A percentile compares a stretch with the other conserved stretches of the same genome.
Conservation (phyloP, 305 asterid genomes). For the Solanum aculeatissimum region DNA sequence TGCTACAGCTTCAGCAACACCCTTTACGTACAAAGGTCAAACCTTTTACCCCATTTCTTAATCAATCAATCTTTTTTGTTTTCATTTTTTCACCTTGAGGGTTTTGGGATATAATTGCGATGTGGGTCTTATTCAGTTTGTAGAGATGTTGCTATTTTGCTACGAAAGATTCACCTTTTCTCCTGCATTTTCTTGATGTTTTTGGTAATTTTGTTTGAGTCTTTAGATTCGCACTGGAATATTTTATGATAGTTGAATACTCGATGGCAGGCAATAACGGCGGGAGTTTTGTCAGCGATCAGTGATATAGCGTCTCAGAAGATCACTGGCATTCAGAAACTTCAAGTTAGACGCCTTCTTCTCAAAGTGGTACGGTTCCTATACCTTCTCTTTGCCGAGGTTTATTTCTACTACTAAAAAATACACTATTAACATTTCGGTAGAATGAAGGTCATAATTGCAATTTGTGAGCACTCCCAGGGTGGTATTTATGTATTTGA, state of each 20-base stretch:
- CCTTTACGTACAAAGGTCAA: slow-evolving; percentile 76
- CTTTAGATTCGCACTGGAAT: neutral
- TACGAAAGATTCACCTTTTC: neutral
- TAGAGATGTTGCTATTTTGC: neutral
- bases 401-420: neutral
- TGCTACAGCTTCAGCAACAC: slow-evolving; percentile 56
- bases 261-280: slow-evolving; percentile 26
- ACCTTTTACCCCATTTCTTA: neutral
- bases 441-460: neutral
- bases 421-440: neutral
- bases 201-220: neutral
- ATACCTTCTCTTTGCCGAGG: neutral
- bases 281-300: slow-evolving; percentile 31
- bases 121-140: neutral
- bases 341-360: slow-evolving; percentile 41
- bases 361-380: slow-evolving; percentile 33
- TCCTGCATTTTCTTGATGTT: neutral
- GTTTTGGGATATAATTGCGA: neutral
- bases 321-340: slow-evolving; percentile 39
- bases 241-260: neutral
- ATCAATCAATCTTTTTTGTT: neutral
- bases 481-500: neutral
- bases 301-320: slow-evolving; percentile 44
- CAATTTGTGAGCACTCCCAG: neutral
- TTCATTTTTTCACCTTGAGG: neutral